These are phyloP conservation scores for Trichomonas vaginalis DNA, from an alignment of 208 protist species.

Conservation along the genomic window DNA sequence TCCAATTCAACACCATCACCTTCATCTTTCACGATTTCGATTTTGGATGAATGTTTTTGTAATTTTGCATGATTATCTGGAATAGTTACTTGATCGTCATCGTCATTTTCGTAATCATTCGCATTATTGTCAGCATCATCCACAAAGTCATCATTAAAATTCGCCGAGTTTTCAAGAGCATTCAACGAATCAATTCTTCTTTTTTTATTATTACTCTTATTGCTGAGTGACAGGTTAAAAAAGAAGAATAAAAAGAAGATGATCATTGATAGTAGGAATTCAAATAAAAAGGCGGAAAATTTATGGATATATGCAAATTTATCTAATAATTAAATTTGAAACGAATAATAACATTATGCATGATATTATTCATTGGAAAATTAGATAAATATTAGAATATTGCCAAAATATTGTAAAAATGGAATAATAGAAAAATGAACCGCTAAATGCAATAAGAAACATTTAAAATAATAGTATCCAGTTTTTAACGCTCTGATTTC, in stretches of 20 bases:
- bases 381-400: no score
- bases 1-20: not conserved
- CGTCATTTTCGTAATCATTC: not conserved
- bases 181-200: not conserved
- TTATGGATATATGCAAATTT: no score
- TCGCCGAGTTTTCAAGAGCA: not conserved
- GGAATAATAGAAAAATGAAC: no score
- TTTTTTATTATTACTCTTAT: not conserved
- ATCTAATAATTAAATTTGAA: no score
- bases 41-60: not conserved
- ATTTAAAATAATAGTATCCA: no score
- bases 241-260: not conserved
- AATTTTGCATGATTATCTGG: not conserved
- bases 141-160: not conserved
- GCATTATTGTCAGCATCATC: not conserved
- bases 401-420: no score
- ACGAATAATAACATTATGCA: no score
- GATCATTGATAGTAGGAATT: no score
- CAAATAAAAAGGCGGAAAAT: no score
- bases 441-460: no score
- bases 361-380: no score
- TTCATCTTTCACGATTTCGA: not conserved
- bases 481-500: no score
- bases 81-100: not conserved
- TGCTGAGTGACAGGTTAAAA: not conserved